Percentiles rank a stretch among this genome's conserved stretches.
These are phyloP conservation scores for Alternaria brassicicola DNA, from an alignment of 2,329 filamentous ascomycete genomes.

Conservation along the genomic window DNA sequence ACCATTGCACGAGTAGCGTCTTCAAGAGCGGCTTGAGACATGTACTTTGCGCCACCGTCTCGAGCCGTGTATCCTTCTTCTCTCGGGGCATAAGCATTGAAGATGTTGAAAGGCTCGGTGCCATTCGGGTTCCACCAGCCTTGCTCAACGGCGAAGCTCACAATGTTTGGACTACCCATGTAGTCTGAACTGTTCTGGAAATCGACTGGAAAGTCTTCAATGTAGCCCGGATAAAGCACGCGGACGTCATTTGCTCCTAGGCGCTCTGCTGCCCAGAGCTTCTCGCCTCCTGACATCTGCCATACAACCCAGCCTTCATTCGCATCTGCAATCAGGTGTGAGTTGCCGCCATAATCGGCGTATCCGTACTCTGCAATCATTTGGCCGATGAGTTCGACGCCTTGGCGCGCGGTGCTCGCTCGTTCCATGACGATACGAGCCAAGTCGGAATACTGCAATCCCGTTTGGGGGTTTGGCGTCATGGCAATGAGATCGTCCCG, in stretches of 20 bases:
- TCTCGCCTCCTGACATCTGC: constrained; percentile 44
- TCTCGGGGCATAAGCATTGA: constrained; percentile 43
- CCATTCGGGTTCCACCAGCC: constrained; percentile 45
- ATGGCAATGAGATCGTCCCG: constrained; percentile 50
- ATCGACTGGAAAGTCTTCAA: constrained; percentile 45
- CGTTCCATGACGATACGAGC: constrained; percentile 51
- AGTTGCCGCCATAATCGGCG: constrained; percentile 53
- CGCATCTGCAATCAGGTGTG: constrained; percentile 52
- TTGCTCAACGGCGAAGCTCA: constrained; percentile 44
- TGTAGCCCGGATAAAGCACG: constrained; percentile 47
- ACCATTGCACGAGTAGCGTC: constrained; percentile 50
- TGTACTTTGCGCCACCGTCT: constrained; percentile 47
- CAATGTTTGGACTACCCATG: constrained; percentile 43
- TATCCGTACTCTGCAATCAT: constrained; percentile 51
- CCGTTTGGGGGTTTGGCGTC: constrained; percentile 51
- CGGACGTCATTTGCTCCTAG: constrained; percentile 40
- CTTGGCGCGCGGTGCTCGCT: constrained; percentile 50
- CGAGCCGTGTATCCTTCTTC: constrained; percentile 37
- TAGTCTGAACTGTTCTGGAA: constrained; percentile 40
- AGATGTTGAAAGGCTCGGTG: constrained; percentile 45
- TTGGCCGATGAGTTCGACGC: constrained; percentile 52
- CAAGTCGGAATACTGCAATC: constrained; percentile 52
- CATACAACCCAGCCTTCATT: constrained; percentile 47
- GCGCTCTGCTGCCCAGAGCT: constrained; percentile 46
- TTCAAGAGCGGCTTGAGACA: constrained; percentile 47